Evolutionary conservation across 352 stramenopile genomes (phyloP).

Genomic region (Albugo candida): DNA sequence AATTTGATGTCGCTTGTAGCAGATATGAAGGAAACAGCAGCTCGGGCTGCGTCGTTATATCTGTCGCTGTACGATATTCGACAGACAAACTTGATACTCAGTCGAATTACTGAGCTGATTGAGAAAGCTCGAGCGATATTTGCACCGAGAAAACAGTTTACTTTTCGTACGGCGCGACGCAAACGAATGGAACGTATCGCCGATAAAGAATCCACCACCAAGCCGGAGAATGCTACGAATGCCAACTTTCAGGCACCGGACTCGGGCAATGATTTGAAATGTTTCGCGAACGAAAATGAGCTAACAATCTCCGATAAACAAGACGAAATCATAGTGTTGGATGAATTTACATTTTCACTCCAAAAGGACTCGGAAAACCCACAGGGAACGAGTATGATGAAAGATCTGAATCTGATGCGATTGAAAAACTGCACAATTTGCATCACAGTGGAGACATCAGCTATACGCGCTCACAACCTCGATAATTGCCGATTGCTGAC

Average conservation of each 20-base stretch:
- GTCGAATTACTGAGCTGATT: slow-evolving; percentile 36
- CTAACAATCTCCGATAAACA: slow-evolving; percentile 31
- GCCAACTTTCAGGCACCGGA: slow-evolving; percentile 3
- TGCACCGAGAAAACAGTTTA: slow-evolving; percentile 71
- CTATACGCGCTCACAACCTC: slow-evolving; percentile 45
- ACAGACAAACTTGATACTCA: slow-evolving; percentile 46
- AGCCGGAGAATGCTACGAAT: slow-evolving; percentile 1
- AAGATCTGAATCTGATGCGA: slow-evolving; percentile 52
- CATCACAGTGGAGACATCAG: slow-evolving; percentile 45
- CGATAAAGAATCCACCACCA: slow-evolving; percentile 3
- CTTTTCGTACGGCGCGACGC: slow-evolving; percentile 26
- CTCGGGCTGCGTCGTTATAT: slow-evolving; percentile 48
- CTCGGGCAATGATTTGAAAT: slow-evolving; percentile 3
- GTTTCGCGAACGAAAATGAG: slow-evolving; percentile 19
- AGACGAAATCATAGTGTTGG: slow-evolving; percentile 50
- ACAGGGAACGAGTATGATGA: slow-evolving; percentile 11
- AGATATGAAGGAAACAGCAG: slow-evolving; percentile 31
- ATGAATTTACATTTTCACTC: slow-evolving; percentile 23
- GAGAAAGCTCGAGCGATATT: slow-evolving; percentile 43
- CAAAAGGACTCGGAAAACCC: slow-evolving; percentile 6
- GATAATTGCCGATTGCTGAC: slow-evolving; percentile 55
- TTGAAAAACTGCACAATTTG: slow-evolving; percentile 52
- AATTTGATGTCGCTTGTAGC: slow-evolving; percentile 25
- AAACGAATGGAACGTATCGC: neutral
- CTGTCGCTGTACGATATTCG: slow-evolving; percentile 76